These are phyloP conservation scores for Clathrus columnatus DNA, from an alignment of 768 basidiomycete genomes.

Conservation along the genomic window DNA sequence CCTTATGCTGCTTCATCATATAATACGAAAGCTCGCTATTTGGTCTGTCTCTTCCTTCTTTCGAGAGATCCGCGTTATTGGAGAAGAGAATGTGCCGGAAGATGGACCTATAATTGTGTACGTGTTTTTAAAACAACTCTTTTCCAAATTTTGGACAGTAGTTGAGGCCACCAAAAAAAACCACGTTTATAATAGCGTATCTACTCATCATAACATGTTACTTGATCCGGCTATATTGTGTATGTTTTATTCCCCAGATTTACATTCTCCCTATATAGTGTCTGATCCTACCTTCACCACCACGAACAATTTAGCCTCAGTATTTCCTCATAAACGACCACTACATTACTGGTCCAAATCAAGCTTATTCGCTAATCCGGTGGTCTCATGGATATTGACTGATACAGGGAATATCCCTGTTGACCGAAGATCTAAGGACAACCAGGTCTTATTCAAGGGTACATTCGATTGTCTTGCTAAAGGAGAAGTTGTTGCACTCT, in stretches of 20 bases:
- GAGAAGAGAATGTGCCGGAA: constrained; percentile 78
- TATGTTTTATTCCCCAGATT: constrained; percentile 30
- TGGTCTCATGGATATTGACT: constrained; percentile 61
- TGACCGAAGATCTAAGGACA: constrained; percentile 89
- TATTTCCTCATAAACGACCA: constrained; percentile 72
- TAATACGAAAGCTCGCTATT: constrained; percentile 62
- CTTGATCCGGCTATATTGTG: constrained; percentile 78
- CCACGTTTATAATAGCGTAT: constrained; percentile 40
- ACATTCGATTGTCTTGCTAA: constrained; percentile 77
- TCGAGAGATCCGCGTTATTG: constrained; percentile 77
- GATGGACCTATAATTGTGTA: constrained; percentile 92
- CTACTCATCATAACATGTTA: constrained; percentile 94
- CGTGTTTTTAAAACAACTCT: constrained; percentile 24
- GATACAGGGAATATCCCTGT: constrained; percentile 98
- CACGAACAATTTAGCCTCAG: constrained; percentile 53
- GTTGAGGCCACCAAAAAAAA: not conserved
- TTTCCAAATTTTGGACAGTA: not conserved
- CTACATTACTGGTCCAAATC: constrained; percentile 96
- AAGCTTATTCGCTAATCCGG: constrained; percentile 71
- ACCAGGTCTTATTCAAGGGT: constrained; percentile 77
- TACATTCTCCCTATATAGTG: constrained; percentile 11
- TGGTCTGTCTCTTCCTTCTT: constrained; percentile 83
- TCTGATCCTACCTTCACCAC: constrained; percentile 17
- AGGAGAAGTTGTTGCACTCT: constrained; percentile 84
- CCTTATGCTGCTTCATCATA: constrained; percentile 46